Evolutionary conservation across 1,284 basidiomycete genomes (phyloP), one percentile per base, ranked within the genome.

Genomic region (Cutaneotrichosporon sp.): DNA sequence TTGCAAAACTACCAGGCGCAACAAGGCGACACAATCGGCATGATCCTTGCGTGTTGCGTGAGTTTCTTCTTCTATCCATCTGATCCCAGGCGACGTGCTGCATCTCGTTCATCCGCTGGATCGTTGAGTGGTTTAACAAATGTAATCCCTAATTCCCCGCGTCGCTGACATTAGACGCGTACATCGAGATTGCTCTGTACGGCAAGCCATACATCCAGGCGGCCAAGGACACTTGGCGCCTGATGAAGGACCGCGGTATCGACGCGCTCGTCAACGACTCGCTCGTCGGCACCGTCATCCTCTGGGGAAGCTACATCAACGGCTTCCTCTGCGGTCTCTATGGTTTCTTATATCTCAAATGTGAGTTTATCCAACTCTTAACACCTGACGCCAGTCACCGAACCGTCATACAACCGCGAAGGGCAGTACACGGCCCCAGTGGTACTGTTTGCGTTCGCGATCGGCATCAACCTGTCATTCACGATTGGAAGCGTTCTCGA

Each of bases 211-310:
- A 95, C 73, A 85, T 92, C 60, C 76, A 83, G 18, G 92, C 92
- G n/a, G 91, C 92, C 4, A 92, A 90, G 79, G 91, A 93, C 76
- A 92, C 92, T 0, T 96, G 91, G 91, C 84, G 85, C n/a, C 76
- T 94, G 61, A 87, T 95, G 82, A 88, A 86, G 72, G 89, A 94
- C 73, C 86, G 91, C 63, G 92, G 88, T 31, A 89, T 94, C 69
- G 89, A 91, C 73, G 90, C 89, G 1, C 80, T 96, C 18, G 85
- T 93, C 73, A 93, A 95, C 75, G 92, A 95, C 78, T 90, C 87
- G 1, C 84, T 95, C 21, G 88, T 93, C 66, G 86, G 88, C 71
- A 92, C 90, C 69, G 74, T 74, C 34, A 64, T 76, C 52, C 68
- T 74, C 64, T 76, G 74, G 87, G 90, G 90, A 30, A 87, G 87